phyloP scores from a whole-genome alignment of 345 rosid genomes.

The Moricandia moricandioides region DNA sequence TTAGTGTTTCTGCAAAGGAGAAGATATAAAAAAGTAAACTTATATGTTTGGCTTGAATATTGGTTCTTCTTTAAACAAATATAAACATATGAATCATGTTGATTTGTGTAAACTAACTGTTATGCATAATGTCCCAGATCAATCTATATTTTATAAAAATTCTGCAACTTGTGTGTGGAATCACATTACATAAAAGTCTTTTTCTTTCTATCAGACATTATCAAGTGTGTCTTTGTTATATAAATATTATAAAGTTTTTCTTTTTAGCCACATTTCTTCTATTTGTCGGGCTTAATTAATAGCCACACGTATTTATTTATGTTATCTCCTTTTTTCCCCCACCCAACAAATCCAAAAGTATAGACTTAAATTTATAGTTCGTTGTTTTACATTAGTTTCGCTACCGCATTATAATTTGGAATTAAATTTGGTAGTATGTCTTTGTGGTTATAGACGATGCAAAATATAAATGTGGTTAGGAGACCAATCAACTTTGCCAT shows the following conservation, averaged over 20 bases:
- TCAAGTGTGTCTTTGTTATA: slow-evolving; percentile 33
- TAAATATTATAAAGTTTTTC: slow-evolving; percentile 1
- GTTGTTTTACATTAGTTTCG: background rate
- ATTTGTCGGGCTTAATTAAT: slow-evolving; percentile 37
- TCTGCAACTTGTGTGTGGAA: slow-evolving; percentile 28
- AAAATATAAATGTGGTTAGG: background rate
- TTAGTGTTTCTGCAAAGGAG: slow-evolving; percentile 16
- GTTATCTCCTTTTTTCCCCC: slow-evolving; percentile 24
- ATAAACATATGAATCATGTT: slow-evolving; percentile 34
- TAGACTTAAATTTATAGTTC: background rate
- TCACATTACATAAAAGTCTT: slow-evolving; percentile 33
- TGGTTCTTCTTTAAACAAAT: slow-evolving; percentile 10
- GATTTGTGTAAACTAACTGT: slow-evolving; percentile 31
- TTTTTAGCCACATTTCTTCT: slow-evolving; percentile 31
- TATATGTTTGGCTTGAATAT: slow-evolving; percentile 1
- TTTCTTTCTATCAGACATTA: slow-evolving; percentile 34
- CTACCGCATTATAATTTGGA: background rate
- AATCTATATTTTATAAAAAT: slow-evolving; percentile 5
- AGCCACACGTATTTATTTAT: slow-evolving; percentile 17
- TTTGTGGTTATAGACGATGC: background rate
- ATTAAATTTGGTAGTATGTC: background rate
- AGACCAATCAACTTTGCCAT: no score
- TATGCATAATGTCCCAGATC: slow-evolving; percentile 35
- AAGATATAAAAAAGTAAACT: background rate
- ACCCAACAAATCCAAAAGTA: slow-evolving; percentile 11